These are phyloP conservation scores for Dissoconium aciculare DNA, from an alignment of 2,329 filamentous ascomycete genomes.

Conservation along the genomic window DNA sequence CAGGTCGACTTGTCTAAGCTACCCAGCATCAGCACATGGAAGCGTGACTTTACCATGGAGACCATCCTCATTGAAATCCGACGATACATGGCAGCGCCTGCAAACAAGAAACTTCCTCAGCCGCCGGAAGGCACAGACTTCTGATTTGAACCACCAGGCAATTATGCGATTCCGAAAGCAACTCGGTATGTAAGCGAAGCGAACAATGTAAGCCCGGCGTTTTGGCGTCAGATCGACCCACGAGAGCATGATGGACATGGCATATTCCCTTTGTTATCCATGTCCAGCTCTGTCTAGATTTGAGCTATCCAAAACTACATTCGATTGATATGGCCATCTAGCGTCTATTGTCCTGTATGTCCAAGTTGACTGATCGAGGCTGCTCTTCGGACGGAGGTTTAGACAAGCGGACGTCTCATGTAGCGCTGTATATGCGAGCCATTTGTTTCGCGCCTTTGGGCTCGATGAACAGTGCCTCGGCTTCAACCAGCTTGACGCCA, in stretches of 20 bases:
- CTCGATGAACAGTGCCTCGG: conserved; percentile 75
- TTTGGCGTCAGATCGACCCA: no score
- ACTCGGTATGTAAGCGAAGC: no score
- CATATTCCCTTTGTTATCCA: no score
- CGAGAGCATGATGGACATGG: no score
- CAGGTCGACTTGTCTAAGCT: conserved; percentile 73
- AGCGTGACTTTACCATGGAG: conserved; percentile 87
- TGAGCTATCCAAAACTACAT: no score
- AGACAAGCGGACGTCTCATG: conserved; percentile 4
- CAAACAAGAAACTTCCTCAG: conserved; percentile 90
- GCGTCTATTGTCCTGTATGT: conserved; percentile 5
- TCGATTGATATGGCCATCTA: no score
- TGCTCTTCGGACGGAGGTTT: no score
- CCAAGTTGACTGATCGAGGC: neutral
- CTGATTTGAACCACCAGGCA: no score
- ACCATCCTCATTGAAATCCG: conserved; percentile 71
- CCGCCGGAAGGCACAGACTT: conserved; percentile 66
- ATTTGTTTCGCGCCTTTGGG: conserved; percentile 58
- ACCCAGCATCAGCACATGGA: conserved; percentile 79
- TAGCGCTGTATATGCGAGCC: conserved; percentile 20
- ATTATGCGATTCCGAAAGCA: no score
- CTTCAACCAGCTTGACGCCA: conserved; percentile 60
- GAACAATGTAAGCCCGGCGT: no score
- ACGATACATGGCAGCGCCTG: conserved; percentile 83
- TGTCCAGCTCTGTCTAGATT: no score